Percentiles rank a stretch among this genome's conserved stretches.
These are phyloP conservation scores for Polytolypa hystricis DNA, from an alignment of 2,329 filamentous ascomycete genomes.

Conservation along the genomic window DNA sequence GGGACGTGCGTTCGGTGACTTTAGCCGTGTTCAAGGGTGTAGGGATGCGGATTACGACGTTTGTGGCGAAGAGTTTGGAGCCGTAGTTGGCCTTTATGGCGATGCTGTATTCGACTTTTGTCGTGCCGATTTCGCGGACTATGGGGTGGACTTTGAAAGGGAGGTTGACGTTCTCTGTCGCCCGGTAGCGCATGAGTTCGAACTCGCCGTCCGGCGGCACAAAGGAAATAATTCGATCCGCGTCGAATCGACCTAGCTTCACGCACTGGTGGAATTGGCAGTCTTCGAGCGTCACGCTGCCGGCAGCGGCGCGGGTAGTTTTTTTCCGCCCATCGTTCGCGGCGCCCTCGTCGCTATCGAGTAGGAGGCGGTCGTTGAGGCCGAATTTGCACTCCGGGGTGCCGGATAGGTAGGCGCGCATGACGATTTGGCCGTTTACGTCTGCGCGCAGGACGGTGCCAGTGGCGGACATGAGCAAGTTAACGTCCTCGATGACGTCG, in stretches of 20 bases:
- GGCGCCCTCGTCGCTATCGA: constrained; percentile 64
- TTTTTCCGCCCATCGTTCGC: constrained; percentile 51
- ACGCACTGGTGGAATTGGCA: constrained; percentile 99
- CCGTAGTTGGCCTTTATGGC: constrained; percentile 96
- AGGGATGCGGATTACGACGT: constrained; percentile 86
- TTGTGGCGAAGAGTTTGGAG: constrained; percentile 90
- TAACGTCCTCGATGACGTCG: constrained; percentile 98
- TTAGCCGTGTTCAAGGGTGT: constrained; percentile 93
- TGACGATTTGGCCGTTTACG: constrained; percentile 93
- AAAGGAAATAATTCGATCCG: constrained; percentile 92
- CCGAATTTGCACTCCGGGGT: constrained; percentile 99
- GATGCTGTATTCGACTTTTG: constrained; percentile 97
- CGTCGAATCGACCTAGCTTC: constrained; percentile 92
- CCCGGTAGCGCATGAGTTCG: constrained; percentile 96
- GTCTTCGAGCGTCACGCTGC: constrained; percentile 90
- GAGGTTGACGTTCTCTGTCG: constrained; percentile 95
- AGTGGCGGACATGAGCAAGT: constrained; percentile 96
- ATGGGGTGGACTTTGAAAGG: constrained; percentile 99
- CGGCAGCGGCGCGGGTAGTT: constrained; percentile 87
- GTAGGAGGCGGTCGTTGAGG: constrained; percentile 82
- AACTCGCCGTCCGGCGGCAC: constrained; percentile 96
- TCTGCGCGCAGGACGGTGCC: constrained; percentile 91
- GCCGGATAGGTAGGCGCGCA: constrained; percentile 93
- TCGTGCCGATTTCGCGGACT: constrained; percentile 92
- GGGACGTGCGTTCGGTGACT: constrained; percentile 83